Conservation (phyloP, 495 filamentous ascomycete genomes). For the Aspergillus incahuasiensis region DNA sequence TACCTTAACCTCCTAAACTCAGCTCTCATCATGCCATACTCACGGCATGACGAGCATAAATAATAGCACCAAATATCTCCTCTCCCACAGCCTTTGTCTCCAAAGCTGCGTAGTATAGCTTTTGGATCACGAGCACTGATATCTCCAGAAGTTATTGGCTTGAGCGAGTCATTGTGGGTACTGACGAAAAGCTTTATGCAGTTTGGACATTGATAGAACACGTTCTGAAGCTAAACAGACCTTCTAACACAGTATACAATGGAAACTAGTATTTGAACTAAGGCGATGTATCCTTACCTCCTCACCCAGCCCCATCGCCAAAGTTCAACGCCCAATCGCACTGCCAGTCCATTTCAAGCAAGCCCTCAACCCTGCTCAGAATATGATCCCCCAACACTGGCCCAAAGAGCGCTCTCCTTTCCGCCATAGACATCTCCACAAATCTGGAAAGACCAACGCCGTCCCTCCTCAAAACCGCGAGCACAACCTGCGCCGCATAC, state of each 20-base stretch:
- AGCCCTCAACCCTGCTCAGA: conserved; percentile 43
- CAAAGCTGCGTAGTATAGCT: too few species aligned
- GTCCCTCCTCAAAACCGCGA: conserved; percentile 26
- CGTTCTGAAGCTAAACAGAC: too few species aligned
- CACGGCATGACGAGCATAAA: conserved; percentile 18
- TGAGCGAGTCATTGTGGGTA: too few species aligned
- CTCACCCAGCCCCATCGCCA: too few species aligned
- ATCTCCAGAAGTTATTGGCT: too few species aligned
- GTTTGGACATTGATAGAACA: too few species aligned
- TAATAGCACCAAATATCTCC: conserved; percentile 39
- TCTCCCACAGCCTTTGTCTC: conserved; percentile 17
- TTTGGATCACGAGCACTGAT: too few species aligned
- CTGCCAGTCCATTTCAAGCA: conserved; percentile 33
- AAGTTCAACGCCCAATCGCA: conserved; percentile 26
- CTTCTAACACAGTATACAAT: too few species aligned
- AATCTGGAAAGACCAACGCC: conserved; percentile 13
- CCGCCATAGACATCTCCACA: conserved; percentile 19
- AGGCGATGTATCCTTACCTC: too few species aligned
- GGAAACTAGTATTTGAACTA: too few species aligned
- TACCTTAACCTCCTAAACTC: conserved; percentile 31
- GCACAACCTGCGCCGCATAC: conserved; percentile 69
- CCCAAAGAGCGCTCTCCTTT: conserved; percentile 38
- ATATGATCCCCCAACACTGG: conserved; percentile 49
- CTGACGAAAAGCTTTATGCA: too few species aligned
- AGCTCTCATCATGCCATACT: conserved; percentile 16